Evolutionary conservation across 1,284 basidiomycete species (phyloP), one percentile per base, ranked within the genome.

Genomic region (Microbotryum saponariae): DNA sequence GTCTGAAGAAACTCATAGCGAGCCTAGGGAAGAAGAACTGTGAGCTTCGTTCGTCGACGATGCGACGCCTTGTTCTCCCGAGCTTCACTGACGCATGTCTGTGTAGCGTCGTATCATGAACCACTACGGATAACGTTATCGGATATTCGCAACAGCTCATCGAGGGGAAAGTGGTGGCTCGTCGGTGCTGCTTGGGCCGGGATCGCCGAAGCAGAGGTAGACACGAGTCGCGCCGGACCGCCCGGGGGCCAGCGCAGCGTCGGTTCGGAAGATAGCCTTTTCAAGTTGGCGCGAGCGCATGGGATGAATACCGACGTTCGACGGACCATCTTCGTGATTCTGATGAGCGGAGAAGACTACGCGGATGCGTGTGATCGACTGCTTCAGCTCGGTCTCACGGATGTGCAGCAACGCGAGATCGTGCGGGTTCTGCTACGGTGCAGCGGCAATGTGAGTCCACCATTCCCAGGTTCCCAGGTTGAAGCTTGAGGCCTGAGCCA

Each of bases 271-370:
- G 14, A 77, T 98, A 42, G 71, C 88, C 42, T 42, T 42, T 16
- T 42, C 16, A 86, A 85, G 66, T 80, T 97, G 16, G 94, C 94
- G 1, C 81, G 85, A 66, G 87, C 86, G 73, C 96, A 98, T 73
- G 96, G 96, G 25, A 98, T 99, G 94, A 98, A 98, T 74, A 97
- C 94, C 0, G 93, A 97, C 67, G 87, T 97, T 37, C 82, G 94
- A 44, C 80, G 91, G 59, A 86, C 85, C 62, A 86, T 97, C 54
- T 99, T 99, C 72, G 83, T 93, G 33, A 87, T 92, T 18, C 78
- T 99, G 42, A 91, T 98, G 87, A 92, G 89, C 70, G 88, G 88
- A 56, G 70, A 91, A 89, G 96, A 98, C 75, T 98, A 91, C 73
- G 79, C 90, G 25, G 91, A 98, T 72, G 94, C 94, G 0, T 91